Percentiles rank a stretch among this genome's conserved stretches.
These are phyloP conservation scores for Chlorophyllum brunneum DNA, from an alignment of 768 basidiomycete genomes.

Conservation along the genomic window DNA sequence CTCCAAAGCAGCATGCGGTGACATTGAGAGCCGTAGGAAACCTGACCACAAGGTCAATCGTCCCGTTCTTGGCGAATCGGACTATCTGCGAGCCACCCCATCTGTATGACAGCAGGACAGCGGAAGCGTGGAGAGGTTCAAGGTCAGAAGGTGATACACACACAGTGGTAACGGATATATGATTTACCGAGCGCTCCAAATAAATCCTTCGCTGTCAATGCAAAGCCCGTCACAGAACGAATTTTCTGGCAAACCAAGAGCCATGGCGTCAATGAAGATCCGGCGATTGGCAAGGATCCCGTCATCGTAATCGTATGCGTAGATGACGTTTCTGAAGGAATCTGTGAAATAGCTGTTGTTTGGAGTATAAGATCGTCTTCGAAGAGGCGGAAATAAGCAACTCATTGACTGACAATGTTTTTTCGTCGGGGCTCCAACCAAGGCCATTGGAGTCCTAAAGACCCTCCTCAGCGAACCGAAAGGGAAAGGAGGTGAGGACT, in stretches of 20 bases:
- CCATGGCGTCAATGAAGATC: slow-evolving; percentile 52
- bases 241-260: slow-evolving; percentile 43
- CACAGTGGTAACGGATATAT: background rate
- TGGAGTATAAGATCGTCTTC: slow-evolving; percentile 4
- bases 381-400: slow-evolving; percentile 2
- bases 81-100: slow-evolving; percentile 64
- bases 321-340: slow-evolving; percentile 60
- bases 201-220: slow-evolving; percentile 55
- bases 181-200: slow-evolving; percentile 58
- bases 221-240: slow-evolving; percentile 66
- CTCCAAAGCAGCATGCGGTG: slow-evolving; percentile 70
- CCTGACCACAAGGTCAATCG: slow-evolving; percentile 49
- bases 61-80: slow-evolving; percentile 51
- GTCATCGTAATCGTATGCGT: slow-evolving; percentile 61
- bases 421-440: slow-evolving; percentile 61
- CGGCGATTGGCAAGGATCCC: slow-evolving; percentile 56
- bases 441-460: slow-evolving; percentile 59
- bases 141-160: slow-evolving; percentile 8
- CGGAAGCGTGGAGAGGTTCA: slow-evolving; percentile 2
- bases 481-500: slow-evolving; percentile 11
- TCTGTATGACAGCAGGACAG: slow-evolving; percentile 26
- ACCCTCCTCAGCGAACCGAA: slow-evolving; percentile 8
- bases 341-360: slow-evolving; percentile 65
- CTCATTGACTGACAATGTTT: slow-evolving; percentile 48
- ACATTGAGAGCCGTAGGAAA: slow-evolving; percentile 63